Percentiles rank a stretch among this genome's conserved stretches.
These are phyloP conservation scores for Apophysomyces variabilis DNA, from an alignment of 371 early-diverging fungal species.

Conservation along the genomic window DNA sequence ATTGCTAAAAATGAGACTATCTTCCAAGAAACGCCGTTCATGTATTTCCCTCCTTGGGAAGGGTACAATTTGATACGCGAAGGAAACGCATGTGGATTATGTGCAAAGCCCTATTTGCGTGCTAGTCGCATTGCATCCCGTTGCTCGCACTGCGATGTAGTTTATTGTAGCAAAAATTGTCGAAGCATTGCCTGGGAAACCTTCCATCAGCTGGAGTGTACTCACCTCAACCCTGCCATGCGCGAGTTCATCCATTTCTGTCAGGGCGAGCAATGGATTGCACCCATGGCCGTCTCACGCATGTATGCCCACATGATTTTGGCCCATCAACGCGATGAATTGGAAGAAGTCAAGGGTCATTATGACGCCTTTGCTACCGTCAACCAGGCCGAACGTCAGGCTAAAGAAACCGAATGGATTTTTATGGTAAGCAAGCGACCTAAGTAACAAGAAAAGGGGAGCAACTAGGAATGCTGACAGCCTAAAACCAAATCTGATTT, in stretches of 20 bases:
- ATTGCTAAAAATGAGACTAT: conserved; percentile 56
- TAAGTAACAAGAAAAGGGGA: neutral
- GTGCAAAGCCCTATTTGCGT: conserved; percentile 55
- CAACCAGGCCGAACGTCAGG: conserved; percentile 67
- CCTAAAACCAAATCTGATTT: no score
- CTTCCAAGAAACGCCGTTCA: conserved; percentile 65
- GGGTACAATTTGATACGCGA: conserved; percentile 47
- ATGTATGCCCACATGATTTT: conserved; percentile 62
- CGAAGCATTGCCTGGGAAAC: conserved; percentile 58
- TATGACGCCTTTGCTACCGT: conserved; percentile 70
- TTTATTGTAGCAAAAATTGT: conserved; percentile 60
- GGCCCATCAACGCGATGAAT: conserved; percentile 60
- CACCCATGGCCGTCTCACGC: conserved; percentile 63
- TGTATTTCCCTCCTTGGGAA: conserved; percentile 71
- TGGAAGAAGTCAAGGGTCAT: conserved; percentile 54
- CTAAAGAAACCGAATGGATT: conserved; percentile 69
- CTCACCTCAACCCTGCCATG: conserved; percentile 51
- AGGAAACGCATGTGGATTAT: conserved; percentile 65
- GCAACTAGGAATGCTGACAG: neutral
- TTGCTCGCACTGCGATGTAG: conserved; percentile 58
- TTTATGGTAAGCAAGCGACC: conserved; percentile 51
- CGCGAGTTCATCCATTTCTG: conserved; percentile 54
- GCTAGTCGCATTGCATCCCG: conserved; percentile 41
- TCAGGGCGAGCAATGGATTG: conserved; percentile 57
- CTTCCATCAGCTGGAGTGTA: conserved; percentile 62